phyloP scores from a whole-genome alignment of 2,329 filamentous ascomycete genomes.

The Colletotrichum sp. region DNA sequence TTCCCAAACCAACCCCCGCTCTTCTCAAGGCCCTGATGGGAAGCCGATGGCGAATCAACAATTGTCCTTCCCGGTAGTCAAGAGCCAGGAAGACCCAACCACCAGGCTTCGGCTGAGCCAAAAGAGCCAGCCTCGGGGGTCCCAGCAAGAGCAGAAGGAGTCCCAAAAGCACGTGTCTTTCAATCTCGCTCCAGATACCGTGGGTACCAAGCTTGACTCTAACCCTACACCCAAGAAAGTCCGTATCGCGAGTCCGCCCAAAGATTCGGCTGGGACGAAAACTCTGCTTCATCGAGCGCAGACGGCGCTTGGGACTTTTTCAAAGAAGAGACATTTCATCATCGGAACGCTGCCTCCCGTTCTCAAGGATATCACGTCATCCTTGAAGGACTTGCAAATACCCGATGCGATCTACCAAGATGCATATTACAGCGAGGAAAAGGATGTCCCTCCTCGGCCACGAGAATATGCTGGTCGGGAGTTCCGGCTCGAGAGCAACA shows the following conservation, averaged over 20 bases:
- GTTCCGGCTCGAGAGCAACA: conserved; percentile 78
- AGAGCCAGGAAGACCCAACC: conserved; percentile 71
- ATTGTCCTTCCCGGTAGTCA: conserved; percentile 76
- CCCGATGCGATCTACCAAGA: conserved; percentile 82
- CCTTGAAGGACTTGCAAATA: conserved; percentile 60
- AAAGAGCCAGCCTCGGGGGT: conserved; percentile 9
- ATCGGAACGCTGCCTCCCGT: conserved; percentile 37
- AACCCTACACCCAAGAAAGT: conserved; percentile 6
- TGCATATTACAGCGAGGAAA: conserved; percentile 83
- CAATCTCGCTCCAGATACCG: conserved; percentile 21
- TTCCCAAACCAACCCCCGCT: not conserved
- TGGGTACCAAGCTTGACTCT: not conserved
- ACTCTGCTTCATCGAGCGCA: not conserved
- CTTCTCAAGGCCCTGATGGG: conserved; percentile 2
- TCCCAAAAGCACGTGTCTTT: conserved; percentile 41
- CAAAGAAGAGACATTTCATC: conserved; percentile 31
- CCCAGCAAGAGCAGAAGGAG: not conserved
- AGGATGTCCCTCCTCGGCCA: conserved; percentile 77
- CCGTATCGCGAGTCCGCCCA: conserved; percentile 9
- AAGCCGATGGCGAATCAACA: conserved; percentile 36
- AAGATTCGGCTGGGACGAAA: conserved; percentile 6
- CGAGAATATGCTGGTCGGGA: conserved; percentile 89
- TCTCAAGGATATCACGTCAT: conserved; percentile 52
- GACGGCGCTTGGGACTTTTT: not conserved
- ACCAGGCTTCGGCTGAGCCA: conserved; percentile 73